Evolutionary conservation across 2,329 filamentous ascomycete species (phyloP).

Genomic region (Arachnopeziza araneosa): DNA sequence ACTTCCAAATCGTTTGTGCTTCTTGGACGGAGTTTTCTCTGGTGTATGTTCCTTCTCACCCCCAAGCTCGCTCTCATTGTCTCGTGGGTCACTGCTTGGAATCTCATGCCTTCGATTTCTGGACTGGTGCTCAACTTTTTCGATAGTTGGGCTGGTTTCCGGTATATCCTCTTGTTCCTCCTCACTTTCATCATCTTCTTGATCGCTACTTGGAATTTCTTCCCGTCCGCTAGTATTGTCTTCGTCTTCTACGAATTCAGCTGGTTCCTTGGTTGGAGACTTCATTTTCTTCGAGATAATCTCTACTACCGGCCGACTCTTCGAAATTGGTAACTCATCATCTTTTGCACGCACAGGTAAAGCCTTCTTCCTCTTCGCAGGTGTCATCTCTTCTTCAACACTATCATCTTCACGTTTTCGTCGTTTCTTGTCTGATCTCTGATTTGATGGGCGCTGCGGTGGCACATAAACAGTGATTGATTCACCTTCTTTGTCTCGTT

Average conservation of each 20-base stretch:
- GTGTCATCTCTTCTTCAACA: constrained; percentile 9
- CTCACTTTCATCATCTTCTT: background rate
- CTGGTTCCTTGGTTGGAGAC: background rate
- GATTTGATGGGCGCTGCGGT: background rate
- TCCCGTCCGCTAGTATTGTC: constrained; percentile 19
- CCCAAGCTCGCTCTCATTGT: background rate
- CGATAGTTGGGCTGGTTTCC: background rate
- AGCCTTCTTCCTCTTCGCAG: constrained; percentile 23
- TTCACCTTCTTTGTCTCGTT: constrained; percentile 11
- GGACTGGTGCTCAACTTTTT: background rate
- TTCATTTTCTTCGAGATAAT: constrained; percentile 12
- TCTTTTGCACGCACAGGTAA: constrained; percentile 19
- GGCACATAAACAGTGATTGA: constrained; percentile 10
- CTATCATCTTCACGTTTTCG: constrained; percentile 4
- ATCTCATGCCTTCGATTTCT: background rate
- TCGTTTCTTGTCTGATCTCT: background rate
- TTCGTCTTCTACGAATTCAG: constrained; percentile 6
- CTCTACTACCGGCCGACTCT: constrained; percentile 21
- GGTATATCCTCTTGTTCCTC: background rate
- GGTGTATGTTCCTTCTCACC: background rate
- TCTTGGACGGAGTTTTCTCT: background rate
- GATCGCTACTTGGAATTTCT: background rate
- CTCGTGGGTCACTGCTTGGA: background rate
- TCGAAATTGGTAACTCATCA: constrained; percentile 6
- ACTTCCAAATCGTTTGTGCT: constrained; percentile 19